These are phyloP conservation scores for Thelephora terrestris DNA, from an alignment of 1,284 basidiomycete genomes.

Conservation along the genomic window DNA sequence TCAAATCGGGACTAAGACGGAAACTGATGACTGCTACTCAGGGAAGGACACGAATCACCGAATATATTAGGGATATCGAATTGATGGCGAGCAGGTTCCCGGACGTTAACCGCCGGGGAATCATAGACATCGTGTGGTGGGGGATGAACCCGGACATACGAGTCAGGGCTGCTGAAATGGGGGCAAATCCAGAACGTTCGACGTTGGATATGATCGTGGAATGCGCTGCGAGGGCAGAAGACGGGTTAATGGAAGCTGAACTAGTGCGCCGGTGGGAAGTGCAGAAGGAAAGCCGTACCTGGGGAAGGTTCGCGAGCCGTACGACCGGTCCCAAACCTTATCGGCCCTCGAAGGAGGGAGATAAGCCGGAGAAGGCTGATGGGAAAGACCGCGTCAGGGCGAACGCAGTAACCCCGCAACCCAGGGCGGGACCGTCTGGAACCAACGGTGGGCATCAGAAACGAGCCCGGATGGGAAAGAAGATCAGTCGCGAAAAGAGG, in stretches of 20 bases:
- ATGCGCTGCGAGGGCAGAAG: too few species aligned
- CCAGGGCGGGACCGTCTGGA: too few species aligned
- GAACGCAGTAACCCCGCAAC: too few species aligned
- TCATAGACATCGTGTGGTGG: conserved; percentile 12
- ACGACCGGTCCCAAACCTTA: not conserved
- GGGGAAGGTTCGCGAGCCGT: conserved; percentile 4
- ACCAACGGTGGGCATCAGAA: not conserved
- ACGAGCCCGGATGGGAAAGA: not conserved
- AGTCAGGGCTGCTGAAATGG: too few species aligned
- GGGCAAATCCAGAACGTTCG: too few species aligned
- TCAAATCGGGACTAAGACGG: conserved; percentile 8
- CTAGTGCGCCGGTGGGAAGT: too few species aligned
- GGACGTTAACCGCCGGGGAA: conserved; percentile 9
- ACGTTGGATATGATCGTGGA: too few species aligned
- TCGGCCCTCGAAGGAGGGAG: not conserved
- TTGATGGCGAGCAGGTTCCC: conserved; percentile 10
- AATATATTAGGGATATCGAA: conserved; percentile 8
- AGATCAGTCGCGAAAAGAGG: not conserved
- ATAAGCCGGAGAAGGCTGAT: too few species aligned
- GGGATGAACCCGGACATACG: too few species aligned
- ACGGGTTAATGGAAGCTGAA: too few species aligned
- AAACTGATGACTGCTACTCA: conserved; percentile 8
- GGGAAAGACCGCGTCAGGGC: too few species aligned
- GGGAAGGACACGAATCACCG: conserved; percentile 7
- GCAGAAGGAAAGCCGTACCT: not conserved